Conservation (phyloP, 2,329 filamentous ascomycete genomes). For the Colletotrichum lupini region DNA sequence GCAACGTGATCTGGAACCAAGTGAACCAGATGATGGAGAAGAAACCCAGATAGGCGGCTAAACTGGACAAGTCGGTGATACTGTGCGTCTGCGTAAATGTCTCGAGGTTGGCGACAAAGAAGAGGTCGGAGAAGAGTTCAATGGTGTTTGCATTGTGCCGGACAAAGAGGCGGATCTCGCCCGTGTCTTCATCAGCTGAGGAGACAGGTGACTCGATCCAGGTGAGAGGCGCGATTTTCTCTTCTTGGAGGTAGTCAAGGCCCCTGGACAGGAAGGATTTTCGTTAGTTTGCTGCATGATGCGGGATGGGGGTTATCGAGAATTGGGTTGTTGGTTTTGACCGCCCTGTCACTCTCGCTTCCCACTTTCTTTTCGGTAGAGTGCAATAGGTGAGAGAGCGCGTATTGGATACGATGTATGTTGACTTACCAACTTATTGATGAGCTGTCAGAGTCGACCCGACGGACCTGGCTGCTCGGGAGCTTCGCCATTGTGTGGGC, state of each 20-base stretch:
- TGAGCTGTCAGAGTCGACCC: constrained; percentile 23
- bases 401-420: no score
- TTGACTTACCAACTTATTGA: constrained; percentile 11
- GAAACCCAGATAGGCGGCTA: constrained; percentile 61
- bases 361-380: no score
- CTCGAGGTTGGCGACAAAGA: constrained; percentile 70
- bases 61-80: constrained; percentile 56
- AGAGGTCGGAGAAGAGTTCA: constrained; percentile 70
- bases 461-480: constrained; percentile 22
- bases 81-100: constrained; percentile 66
- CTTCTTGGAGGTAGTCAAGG: constrained; percentile 32
- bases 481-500: constrained; percentile 24
- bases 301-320: neutral
- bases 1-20: constrained; percentile 68
- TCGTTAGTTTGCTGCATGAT: neutral
- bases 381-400: neutral
- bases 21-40: constrained; percentile 68
- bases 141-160: constrained; percentile 60
- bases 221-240: constrained; percentile 31
- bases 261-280: constrained; percentile 3
- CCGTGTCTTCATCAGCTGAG: constrained; percentile 11
- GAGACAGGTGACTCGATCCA: constrained; percentile 32
- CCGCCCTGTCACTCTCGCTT: no score
- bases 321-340: neutral
- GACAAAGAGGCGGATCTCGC: constrained; percentile 21